Percentiles rank a stretch among this genome's conserved stretches.
phyloP scores from a whole-genome alignment of 306 rosid genomes.

The Canavalia gladiata region DNA sequence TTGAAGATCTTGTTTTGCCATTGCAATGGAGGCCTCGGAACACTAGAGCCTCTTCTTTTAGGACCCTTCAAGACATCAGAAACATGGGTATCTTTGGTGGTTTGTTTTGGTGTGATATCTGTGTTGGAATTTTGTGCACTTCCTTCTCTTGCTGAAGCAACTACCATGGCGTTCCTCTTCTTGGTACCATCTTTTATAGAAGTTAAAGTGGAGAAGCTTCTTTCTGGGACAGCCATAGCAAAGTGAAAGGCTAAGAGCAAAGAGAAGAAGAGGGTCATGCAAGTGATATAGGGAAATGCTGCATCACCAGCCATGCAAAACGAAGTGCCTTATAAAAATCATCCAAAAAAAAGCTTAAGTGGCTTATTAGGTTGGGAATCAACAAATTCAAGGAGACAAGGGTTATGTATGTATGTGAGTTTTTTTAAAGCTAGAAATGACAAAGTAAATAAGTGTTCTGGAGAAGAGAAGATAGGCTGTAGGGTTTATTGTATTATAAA shows the following conservation, averaged over 20 bases:
- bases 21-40: slow-evolving; percentile 49
- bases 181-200: slow-evolving; percentile 31
- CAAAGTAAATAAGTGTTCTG: slow-evolving; percentile 34
- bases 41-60: slow-evolving; percentile 45
- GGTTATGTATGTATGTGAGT: slow-evolving; percentile 2
- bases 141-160: slow-evolving; percentile 45
- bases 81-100: slow-evolving; percentile 24
- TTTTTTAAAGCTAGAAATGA: slow-evolving; percentile 28
- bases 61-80: slow-evolving; percentile 35
- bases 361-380: slow-evolving; percentile 15
- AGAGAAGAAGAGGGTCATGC: slow-evolving; percentile 54
- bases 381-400: slow-evolving; percentile 31
- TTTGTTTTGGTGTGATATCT: slow-evolving; percentile 27
- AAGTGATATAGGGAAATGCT: slow-evolving; percentile 47
- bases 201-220: slow-evolving; percentile 37
- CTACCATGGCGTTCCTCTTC: slow-evolving; percentile 41
- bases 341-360: slow-evolving; percentile 40
- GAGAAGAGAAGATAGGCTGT: slow-evolving; percentile 42
- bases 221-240: slow-evolving; percentile 51
- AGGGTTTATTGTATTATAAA: slow-evolving; percentile 50
- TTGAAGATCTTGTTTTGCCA: slow-evolving; percentile 64
- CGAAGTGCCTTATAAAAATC: slow-evolving; percentile 43
- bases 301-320: slow-evolving; percentile 75
- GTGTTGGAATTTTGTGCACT: slow-evolving; percentile 40
- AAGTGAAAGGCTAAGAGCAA: slow-evolving; percentile 54